Evolutionary conservation across 2,329 filamentous ascomycete genomes (phyloP), one percentile per base, ranked within the genome.

Genomic region (Polychaeton citri): DNA sequence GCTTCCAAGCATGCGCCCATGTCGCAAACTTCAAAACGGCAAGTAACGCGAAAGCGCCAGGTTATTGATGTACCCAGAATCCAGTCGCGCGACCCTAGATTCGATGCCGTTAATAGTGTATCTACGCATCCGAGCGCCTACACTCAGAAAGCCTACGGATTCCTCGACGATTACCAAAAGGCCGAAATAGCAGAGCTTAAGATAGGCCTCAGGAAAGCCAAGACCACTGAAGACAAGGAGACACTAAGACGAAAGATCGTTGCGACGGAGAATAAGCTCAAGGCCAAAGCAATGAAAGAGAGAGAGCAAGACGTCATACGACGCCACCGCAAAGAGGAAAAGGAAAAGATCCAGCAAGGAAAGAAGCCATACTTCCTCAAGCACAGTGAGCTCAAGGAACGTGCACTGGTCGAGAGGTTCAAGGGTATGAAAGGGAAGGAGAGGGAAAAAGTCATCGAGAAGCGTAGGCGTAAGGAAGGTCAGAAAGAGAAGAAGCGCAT

Each of bases 311-410:
- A 75, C 38, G 63, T 96, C 30, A 51, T 88, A 36, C 68, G 74
- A 31, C 76, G 81, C 58, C 87, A 96, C 63, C 74, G 81, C 52
- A 73, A 73, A 62, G 71, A 77, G 57, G 90, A 98, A 68, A 86
- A 84, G 63, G 81, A 87, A 57, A 64, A 82, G 41, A 77, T 96
- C 35, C 76, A 76, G 50, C 74, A 92, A 63, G 90, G 90, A 42
- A 95, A 95, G 74, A 76, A 72, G 55, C 88, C 90, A 0, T 98
- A 86, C 63, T 96, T 84, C 61, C 65, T 96, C 50, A 98, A 98
- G 74, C 79, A 79, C 65, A 65, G 66, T 53, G 88, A 95, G 63
- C 74, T 90, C 67, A 93, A 90, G 77, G 85, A 88, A 68, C 68
- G 79, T 59, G 68, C 86, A 38, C 65, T 95, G 43, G 67, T 82